phyloP scores from a whole-genome alignment of 2,329 filamentous ascomycete genomes.

The Neodidymelliopsis sp. region DNA sequence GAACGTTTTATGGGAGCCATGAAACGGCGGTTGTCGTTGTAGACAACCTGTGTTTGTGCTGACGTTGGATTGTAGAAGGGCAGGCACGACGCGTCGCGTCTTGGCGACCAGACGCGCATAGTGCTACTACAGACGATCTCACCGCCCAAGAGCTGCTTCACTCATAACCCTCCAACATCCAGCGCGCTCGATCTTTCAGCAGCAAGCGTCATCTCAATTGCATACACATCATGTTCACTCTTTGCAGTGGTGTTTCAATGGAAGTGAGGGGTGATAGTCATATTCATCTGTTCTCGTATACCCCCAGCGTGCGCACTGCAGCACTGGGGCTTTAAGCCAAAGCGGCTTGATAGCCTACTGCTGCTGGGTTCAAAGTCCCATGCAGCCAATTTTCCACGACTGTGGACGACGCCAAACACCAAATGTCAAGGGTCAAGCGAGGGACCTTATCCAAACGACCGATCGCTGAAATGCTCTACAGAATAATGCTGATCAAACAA shows the following conservation, averaged over 20 bases:
- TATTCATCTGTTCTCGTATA: constrained; percentile 32
- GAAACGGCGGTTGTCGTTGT: constrained; percentile 19
- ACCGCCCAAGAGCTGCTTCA: constrained; percentile 13
- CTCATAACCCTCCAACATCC: background rate
- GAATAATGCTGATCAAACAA: constrained; percentile 33
- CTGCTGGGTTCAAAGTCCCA: constrained; percentile 18
- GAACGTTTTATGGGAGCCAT: constrained; percentile 53
- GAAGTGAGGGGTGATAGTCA: constrained; percentile 15
- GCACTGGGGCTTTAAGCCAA: constrained; percentile 30
- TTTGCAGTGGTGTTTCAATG: background rate
- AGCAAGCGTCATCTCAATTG: background rate
- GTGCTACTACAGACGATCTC: constrained; percentile 31
- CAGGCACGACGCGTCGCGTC: constrained; percentile 41
- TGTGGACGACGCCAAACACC: constrained; percentile 35
- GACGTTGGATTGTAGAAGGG: constrained; percentile 31
- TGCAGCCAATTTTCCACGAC: background rate
- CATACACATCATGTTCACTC: background rate
- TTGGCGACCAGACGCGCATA: constrained; percentile 39
- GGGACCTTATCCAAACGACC: constrained; percentile 39
- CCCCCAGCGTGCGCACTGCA: constrained; percentile 39
- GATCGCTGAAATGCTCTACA: constrained; percentile 50
- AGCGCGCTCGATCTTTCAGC: background rate
- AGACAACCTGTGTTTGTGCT: constrained; percentile 31
- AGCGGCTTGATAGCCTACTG: constrained; percentile 20
- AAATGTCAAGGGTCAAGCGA: constrained; percentile 41